phyloP scores from a whole-genome alignment of 2,329 filamentous ascomycete genomes.

The Neurospora crassa region DNA sequence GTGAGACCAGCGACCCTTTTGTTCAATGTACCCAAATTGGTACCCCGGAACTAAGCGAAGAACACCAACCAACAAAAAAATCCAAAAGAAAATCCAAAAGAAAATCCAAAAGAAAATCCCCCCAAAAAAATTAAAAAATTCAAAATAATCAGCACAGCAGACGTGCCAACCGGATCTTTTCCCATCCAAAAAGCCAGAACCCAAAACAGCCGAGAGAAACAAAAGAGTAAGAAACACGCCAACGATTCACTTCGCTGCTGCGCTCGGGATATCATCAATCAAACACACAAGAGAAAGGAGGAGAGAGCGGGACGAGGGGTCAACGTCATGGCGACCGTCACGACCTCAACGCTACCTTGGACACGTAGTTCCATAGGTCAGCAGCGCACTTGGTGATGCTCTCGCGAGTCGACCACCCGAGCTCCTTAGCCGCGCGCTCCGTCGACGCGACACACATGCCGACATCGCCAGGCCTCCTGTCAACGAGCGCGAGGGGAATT shows the following conservation, averaged over 20 bases:
- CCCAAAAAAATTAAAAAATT: too few relatives aligned
- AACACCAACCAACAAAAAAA: neutral
- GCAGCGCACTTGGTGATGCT: conserved; percentile 23
- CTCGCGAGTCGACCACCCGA: conserved; percentile 31
- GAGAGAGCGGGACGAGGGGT: neutral
- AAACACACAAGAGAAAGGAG: neutral
- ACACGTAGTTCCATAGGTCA: conserved; percentile 26
- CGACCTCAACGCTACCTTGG: conserved; percentile 1
- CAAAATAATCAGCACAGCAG: neutral
- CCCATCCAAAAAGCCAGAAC: neutral
- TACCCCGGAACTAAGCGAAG: neutral
- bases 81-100: too few relatives aligned
- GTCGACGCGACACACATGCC: conserved; percentile 33
- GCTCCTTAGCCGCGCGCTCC: conserved; percentile 28
- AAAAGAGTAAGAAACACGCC: neutral
- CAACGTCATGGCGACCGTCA: neutral
- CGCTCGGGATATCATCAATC: neutral
- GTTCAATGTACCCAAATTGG: neutral
- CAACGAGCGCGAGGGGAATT: conserved; percentile 29
- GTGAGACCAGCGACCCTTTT: neutral
- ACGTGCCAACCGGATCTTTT: neutral
- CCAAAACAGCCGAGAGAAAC: neutral
- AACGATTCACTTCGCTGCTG: neutral
- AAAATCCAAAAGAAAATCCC: too few relatives aligned
- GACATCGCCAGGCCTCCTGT: conserved; percentile 33